Percentiles rank a stretch among this genome's conserved stretches.
phyloP scores from a whole-genome alignment of 2,329 filamentous ascomycete genomes.

The Capronia coronata region DNA sequence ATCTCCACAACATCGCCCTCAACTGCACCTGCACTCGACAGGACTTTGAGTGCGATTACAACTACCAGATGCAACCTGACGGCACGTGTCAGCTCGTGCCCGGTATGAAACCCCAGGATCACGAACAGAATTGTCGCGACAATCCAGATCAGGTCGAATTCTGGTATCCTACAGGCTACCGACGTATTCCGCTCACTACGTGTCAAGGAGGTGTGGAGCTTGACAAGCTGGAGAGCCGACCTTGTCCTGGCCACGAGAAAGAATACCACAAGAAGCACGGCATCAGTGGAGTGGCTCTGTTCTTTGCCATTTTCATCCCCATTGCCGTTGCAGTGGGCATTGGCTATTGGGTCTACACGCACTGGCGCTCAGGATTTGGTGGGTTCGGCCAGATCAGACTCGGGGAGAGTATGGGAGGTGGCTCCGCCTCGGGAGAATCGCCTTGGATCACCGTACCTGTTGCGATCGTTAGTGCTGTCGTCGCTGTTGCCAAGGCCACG shows the following conservation, averaged over 20 bases:
- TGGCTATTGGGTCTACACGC: slow-evolving; percentile 63
- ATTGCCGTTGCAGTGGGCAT: slow-evolving; percentile 62
- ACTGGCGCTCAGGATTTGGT: slow-evolving; percentile 60
- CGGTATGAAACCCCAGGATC: slow-evolving; percentile 61
- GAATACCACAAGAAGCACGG: slow-evolving; percentile 71
- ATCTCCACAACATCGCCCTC: slow-evolving; percentile 57
- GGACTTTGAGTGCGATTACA: slow-evolving; percentile 97
- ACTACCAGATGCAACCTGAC: slow-evolving; percentile 73
- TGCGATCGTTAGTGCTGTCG: slow-evolving; percentile 69
- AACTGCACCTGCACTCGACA: slow-evolving; percentile 78
- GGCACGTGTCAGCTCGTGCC: slow-evolving; percentile 70
- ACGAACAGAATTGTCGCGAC: slow-evolving; percentile 51
- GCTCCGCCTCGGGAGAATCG: slow-evolving; percentile 52
- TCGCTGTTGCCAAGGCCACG: slow-evolving; percentile 63
- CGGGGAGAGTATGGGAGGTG: slow-evolving; percentile 53
- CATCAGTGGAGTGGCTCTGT: slow-evolving; percentile 65
- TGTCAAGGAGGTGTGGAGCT: slow-evolving; percentile 69
- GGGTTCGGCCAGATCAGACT: slow-evolving; percentile 91
- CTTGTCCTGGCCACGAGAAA: slow-evolving; percentile 73
- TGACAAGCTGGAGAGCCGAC: slow-evolving; percentile 58
- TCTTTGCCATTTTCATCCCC: slow-evolving; percentile 77
- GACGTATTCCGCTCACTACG: slow-evolving; percentile 81
- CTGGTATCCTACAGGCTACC: slow-evolving; percentile 80
- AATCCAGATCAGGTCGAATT: slow-evolving; percentile 69
- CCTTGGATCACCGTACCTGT: slow-evolving; percentile 79